A percentile compares a stretch with the other conserved stretches of the same genome.
phyloP scores from a whole-genome alignment of 371 early-diverging fungal genomes.

The Rhizomucor pusillus region DNA sequence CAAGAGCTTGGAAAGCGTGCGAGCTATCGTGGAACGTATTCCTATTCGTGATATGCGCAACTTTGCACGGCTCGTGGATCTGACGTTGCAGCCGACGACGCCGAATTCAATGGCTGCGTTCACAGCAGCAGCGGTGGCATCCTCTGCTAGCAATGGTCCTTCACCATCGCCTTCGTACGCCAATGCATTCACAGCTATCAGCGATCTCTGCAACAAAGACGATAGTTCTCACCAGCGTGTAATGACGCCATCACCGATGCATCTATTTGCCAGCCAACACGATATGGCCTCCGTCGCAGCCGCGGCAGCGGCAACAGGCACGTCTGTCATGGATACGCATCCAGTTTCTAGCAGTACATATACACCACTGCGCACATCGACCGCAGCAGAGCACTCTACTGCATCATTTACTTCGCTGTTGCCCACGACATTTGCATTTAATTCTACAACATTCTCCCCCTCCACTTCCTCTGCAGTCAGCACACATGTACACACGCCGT shows the following conservation, averaged over 20 bases:
- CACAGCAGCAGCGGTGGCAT: background rate
- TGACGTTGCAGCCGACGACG: constrained; percentile 28
- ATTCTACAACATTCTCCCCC: constrained; percentile 13
- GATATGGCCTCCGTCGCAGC: background rate
- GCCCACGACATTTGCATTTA: constrained; percentile 2
- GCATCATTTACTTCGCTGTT: background rate
- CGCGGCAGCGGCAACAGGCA: background rate
- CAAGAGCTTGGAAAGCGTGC: constrained; percentile 31
- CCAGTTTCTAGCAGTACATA: constrained; percentile 1
- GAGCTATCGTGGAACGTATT: constrained; percentile 18
- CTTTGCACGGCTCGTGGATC: constrained; percentile 34
- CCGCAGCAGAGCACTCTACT: constrained; percentile 1
- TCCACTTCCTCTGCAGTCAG: constrained; percentile 8
- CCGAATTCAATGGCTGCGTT: background rate
- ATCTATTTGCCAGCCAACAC: constrained; percentile 1
- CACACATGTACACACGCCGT: background rate
- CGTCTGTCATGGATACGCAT: background rate
- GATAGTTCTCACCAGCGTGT: background rate
- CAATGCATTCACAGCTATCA: constrained; percentile 15
- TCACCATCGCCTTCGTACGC: constrained; percentile 4
- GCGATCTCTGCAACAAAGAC: constrained; percentile 6
- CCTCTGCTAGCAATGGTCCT: background rate
- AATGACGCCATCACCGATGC: background rate
- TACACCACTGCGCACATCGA: constrained; percentile 1
- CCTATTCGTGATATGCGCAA: constrained; percentile 19